Evolutionary conservation across 768 basidiomycete genomes (phyloP).

Genomic region (Suillus discolor): DNA sequence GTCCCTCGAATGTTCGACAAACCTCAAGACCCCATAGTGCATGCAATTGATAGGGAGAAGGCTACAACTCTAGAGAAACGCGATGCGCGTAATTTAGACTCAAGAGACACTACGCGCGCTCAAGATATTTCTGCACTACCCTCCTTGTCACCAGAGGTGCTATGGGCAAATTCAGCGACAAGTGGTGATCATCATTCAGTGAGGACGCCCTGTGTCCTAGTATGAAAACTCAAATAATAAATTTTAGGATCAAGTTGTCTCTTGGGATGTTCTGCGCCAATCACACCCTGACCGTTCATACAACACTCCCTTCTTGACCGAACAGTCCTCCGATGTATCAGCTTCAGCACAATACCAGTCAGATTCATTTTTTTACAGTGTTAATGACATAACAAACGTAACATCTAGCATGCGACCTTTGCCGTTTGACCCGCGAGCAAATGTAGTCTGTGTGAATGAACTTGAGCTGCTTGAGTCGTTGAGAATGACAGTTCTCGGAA

Average conservation of each 20-base stretch:
- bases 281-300: constrained; percentile 32
- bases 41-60: constrained; percentile 41
- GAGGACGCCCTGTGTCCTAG: constrained; percentile 10
- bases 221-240: constrained; percentile 1
- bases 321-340: constrained; percentile 56
- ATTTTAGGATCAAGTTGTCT: constrained; percentile 49
- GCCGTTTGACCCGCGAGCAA: constrained; percentile 39
- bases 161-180: constrained; percentile 24
- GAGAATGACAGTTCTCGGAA: constrained; percentile 60
- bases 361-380: constrained; percentile 26
- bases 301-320: constrained; percentile 65
- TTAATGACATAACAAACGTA: constrained; percentile 8
- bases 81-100: not conserved
- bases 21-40: constrained; percentile 80
- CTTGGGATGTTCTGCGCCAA: constrained; percentile 63
- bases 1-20: constrained; percentile 68
- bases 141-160: not conserved
- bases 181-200: constrained; percentile 16
- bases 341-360: constrained; percentile 64
- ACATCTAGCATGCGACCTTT: constrained; percentile 50
- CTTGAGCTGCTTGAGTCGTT: constrained; percentile 55
- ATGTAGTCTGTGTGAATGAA: constrained; percentile 47
- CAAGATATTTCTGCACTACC: not conserved
- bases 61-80: not conserved
- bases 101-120: too few relatives aligned